Percentiles rank a stretch among this genome's conserved stretches.
Conservation (phyloP, 108 stramenopile species). For the Fragilariopsis cylindrus region DNA sequence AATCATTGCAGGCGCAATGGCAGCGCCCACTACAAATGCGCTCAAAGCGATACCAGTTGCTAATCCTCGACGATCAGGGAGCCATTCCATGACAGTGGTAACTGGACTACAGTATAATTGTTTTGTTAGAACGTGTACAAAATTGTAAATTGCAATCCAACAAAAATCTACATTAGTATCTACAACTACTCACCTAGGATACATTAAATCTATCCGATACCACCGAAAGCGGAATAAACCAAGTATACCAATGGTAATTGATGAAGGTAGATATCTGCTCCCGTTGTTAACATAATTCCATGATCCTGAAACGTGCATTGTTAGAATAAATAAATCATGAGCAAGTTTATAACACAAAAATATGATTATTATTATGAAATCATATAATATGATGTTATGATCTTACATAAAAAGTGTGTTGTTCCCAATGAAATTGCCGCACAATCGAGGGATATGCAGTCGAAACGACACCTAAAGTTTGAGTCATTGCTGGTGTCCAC, state of each 20-base stretch:
- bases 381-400: too few relatives aligned
- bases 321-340: too few relatives aligned
- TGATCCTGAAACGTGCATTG: background rate
- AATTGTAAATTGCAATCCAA: background rate
- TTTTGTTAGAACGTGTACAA: too few relatives aligned
- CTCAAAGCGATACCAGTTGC: slow-evolving; percentile 77
- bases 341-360: too few relatives aligned
- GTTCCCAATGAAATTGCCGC: slow-evolving; percentile 70
- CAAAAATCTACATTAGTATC: background rate
- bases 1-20: slow-evolving; percentile 76
- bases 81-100: slow-evolving; percentile 78
- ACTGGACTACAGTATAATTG: slow-evolving; percentile 45
- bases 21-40: slow-evolving; percentile 87
- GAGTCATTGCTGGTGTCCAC: slow-evolving; percentile 55
- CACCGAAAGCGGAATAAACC: slow-evolving; percentile 76
- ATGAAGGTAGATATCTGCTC: slow-evolving; percentile 62
- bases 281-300: slow-evolving; percentile 59
- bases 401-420: slow-evolving; percentile 39
- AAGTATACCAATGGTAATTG: slow-evolving; percentile 71
- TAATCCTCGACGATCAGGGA: slow-evolving; percentile 84
- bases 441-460: slow-evolving; percentile 59
- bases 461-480: slow-evolving; percentile 43
- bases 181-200: slow-evolving; percentile 37
- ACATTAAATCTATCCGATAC: slow-evolving; percentile 78
- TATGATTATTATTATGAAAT: too few relatives aligned